phyloP scores from a whole-genome alignment of 352 stramenopile species.

The Phytophthora chlamydospora region DNA sequence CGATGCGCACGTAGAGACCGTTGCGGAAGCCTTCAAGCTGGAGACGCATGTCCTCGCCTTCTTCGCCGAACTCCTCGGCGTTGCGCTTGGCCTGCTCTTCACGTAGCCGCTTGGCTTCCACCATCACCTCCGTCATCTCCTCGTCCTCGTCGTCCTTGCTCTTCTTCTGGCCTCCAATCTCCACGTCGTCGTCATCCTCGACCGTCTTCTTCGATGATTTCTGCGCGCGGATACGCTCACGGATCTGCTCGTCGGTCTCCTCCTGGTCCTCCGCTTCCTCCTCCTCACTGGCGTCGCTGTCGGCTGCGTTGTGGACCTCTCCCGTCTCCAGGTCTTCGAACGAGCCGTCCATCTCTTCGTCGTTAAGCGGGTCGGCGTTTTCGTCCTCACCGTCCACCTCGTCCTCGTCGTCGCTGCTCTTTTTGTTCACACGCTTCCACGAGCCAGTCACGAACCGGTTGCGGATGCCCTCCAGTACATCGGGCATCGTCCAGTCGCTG shows the following conservation, averaged over 20 bases:
- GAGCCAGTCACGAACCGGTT: constrained; percentile 98
- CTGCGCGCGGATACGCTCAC: constrained; percentile 85
- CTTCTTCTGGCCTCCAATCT: constrained; percentile 34
- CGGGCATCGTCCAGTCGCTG: constrained; percentile 77
- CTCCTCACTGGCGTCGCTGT: constrained; percentile 41
- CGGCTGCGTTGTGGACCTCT: constrained; percentile 62
- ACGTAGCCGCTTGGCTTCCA: constrained; percentile 79
- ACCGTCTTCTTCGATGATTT: constrained; percentile 93
- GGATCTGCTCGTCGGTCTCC: constrained; percentile 85
- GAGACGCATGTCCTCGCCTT: constrained; percentile 93
- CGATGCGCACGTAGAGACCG: constrained; percentile 97
- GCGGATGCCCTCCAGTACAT: constrained; percentile 81
- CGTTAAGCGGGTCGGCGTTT: constrained; percentile 67
- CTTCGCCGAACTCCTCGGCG: constrained; percentile 94
- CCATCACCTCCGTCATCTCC: constrained; percentile 88
- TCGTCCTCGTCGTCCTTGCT: constrained; percentile 80
- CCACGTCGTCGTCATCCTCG: constrained; percentile 62
- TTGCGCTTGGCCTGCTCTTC: constrained; percentile 90
- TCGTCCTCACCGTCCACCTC: constrained; percentile 47
- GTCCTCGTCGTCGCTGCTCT: constrained; percentile 47
- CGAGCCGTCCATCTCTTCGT: constrained; percentile 93
- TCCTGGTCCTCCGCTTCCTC: constrained; percentile 40
- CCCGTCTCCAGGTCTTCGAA: constrained; percentile 98
- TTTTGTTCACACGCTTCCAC: constrained; percentile 85
- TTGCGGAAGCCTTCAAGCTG: constrained; percentile 96